Base-by-base conservation (phyloP, 768 basidiomycete species). In the Aureoboletus auriporus region DNA sequence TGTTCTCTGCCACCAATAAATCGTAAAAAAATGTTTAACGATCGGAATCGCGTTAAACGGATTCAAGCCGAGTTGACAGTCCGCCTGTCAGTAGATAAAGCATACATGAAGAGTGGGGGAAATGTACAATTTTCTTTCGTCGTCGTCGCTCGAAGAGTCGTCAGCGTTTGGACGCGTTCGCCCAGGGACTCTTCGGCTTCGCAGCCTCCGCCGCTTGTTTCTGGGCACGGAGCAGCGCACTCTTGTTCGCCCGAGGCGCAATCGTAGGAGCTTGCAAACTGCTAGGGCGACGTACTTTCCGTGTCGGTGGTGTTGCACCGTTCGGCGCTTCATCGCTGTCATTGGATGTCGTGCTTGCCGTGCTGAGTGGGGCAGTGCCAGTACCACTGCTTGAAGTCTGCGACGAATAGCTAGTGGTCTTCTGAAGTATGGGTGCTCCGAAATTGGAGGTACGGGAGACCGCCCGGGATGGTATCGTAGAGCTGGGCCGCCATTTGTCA, bases 191-290 rank as follows among this genome's bases (percentile, higher is more conserved):
- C 55, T 62, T 68, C 5, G 65, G 64, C 30, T 64, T 68, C 16
- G 64, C 55, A 26, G 64, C 60, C 0, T 66, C 66, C 14, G 38
- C 43, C 4, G 56, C 84, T 69, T 79, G 73, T 71, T 89, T 89
- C 52, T 83, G 84, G 10, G 74, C 79, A 20, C 89, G 75, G 46
- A 92, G 63, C 6, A 79, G 68, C 3, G 90, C 88, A 56, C 84
- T 89, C 64, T 76, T 82, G 66, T 93, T 93, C 52, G 73, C 78
- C 46, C 86, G 74, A 8, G 89, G 90, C 8, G 66, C 64, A 50
- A 90, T 86, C 5, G 75, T 71, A 2, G 89, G 87, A 1, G 75
- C 72, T 43, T 69, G 70, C 38, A 79, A 61, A 57, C 83, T 84
- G 60, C 78, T 79, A 4, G 76, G 80, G 16, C 83, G 81, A 5